phyloP scores from a whole-genome alignment of 164 flowering plant species.

The Vitis riparia region DNA sequence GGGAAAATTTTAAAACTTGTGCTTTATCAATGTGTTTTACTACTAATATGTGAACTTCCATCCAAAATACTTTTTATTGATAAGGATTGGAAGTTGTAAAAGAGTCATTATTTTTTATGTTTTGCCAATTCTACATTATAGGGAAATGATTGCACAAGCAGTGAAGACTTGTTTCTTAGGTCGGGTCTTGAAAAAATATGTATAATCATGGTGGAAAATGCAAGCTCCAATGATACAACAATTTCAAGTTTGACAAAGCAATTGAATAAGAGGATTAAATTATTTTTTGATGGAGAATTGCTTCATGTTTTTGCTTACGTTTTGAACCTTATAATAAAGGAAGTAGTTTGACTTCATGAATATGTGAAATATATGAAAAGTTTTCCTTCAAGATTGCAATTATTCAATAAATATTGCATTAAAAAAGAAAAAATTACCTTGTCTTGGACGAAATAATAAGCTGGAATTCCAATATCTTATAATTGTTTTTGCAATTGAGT shows the following conservation, averaged over 20 bases:
- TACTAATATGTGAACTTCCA: conserved; percentile 7
- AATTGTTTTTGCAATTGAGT: not conserved
- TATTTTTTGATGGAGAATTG: not conserved
- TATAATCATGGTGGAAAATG: conserved; percentile 13
- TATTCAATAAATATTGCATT: not conserved
- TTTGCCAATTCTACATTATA: not conserved
- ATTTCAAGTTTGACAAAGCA: not conserved
- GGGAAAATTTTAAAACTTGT: too few relatives aligned
- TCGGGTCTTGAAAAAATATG: conserved; percentile 5
- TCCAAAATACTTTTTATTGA: conserved; percentile 11
- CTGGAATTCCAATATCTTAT: conserved; percentile 13
- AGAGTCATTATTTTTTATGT: not conserved
- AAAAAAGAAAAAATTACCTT: not conserved
- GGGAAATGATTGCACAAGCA: not conserved
- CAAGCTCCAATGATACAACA: conserved; percentile 11
- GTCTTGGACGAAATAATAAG: conserved; percentile 13
- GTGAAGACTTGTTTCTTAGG: conserved; percentile 1
- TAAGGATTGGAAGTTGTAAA: too few relatives aligned
- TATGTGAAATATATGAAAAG: conserved; percentile 10
- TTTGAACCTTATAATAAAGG: conserved; percentile 12
- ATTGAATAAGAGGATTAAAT: not conserved
- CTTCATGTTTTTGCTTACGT: conserved; percentile 11
- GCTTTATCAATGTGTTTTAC: not conserved
- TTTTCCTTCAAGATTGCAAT: conserved; percentile 1
- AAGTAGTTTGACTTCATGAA: conserved; percentile 4